Base-by-base conservation (phyloP, 345 rosid genomes). In the Salix suchowensis region DNA sequence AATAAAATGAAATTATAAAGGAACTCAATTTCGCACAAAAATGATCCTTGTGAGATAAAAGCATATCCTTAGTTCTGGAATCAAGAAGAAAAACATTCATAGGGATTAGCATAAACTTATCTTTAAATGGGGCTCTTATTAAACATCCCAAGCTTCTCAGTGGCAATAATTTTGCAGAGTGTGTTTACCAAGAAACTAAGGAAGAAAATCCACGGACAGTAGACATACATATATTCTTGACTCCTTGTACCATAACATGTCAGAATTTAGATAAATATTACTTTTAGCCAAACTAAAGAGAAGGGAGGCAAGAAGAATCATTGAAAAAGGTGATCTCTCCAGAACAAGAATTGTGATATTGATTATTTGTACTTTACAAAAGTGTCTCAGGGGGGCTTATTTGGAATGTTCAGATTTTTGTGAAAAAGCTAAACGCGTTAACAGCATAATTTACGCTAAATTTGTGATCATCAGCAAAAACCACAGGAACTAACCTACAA, bases 401-500 rank as follows among this genome's bases (percentile, higher is more conserved):
- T 48, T 18, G 4, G 4, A 21, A 23, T 46, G 60, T 36, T 4
- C 18, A 62, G 28, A 65, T 11, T 28, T 28, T 14, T 16, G 7
- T 30, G 19, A 65, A 13, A 61, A 58, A 8, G 23, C 0, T 60
- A 60, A 60, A 60, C 65, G 23, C 1, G 24, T 2, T 60, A 46
- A 46, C 30, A 62, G 2, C 32, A 62, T 14, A 15, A 24, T 42
- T 24, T 15, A 55, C n/a, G 24, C 39, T 42, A 54, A 40, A 74
- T 11, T 34, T 24, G 64, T 0, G 16, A 54, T 44, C 36, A 73
- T 54, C 19, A 81, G 62, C 62, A 46, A 73, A 72, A 68, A 67
- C 40, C 60, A 68, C 6, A 42, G 68, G 18, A 81, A 86, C 77
- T 78, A 82, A 96, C 99, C 99, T 1, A 93, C 94, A 68, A 96